Evolutionary conservation across 768 basidiomycete species (phyloP).

Genomic region (Chalciporus pseudorubinellus): DNA sequence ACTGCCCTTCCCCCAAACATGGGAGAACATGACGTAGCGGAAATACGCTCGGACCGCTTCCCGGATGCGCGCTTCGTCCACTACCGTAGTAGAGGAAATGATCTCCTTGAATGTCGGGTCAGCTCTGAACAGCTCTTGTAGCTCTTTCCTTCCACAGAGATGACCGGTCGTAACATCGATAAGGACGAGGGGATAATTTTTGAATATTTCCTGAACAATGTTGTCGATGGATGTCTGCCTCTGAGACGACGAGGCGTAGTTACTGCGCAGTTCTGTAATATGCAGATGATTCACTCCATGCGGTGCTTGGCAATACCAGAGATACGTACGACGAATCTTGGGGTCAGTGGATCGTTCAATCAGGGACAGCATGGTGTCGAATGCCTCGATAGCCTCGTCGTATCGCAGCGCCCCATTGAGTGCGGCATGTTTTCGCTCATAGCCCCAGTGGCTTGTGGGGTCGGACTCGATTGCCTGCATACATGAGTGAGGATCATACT

Average conservation of each 20-base stretch:
- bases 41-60: not conserved
- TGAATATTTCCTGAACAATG: not conserved
- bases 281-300: not conserved
- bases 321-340: conserved; percentile 1
- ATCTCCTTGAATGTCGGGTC: not conserved
- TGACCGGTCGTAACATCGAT: conserved; percentile 2
- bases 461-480: not conserved
- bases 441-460: not conserved
- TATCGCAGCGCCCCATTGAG: not conserved
- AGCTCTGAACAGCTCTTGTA: not conserved
- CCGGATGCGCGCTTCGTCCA: not conserved
- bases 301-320: no score
- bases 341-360: conserved; percentile 1
- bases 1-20: not conserved
- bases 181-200: conserved; percentile 4
- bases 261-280: not conserved
- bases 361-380: conserved; percentile 1
- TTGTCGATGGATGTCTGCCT: not conserved
- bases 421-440: conserved; percentile 1
- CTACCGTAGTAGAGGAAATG: not conserved
- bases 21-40: conserved; percentile 1
- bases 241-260: not conserved
- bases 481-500: not conserved
- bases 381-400: conserved; percentile 2
- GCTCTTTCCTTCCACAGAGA: not conserved